Evolutionary conservation across 1,284 basidiomycete genomes (phyloP), one percentile per base, ranked within the genome.

Genomic region (Boletus albobrunnescens): DNA sequence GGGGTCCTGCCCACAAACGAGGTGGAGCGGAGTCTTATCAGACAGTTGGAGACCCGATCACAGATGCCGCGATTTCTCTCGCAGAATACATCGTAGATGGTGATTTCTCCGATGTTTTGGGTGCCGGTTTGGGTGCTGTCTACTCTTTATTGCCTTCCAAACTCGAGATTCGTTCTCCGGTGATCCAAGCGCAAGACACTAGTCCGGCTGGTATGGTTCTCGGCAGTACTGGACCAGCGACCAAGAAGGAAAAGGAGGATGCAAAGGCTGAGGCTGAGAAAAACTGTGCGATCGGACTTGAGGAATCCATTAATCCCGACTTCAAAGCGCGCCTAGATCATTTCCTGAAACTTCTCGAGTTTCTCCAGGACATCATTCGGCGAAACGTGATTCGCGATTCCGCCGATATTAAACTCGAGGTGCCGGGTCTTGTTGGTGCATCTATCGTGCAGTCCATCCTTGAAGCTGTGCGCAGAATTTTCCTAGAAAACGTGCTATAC

Each of bases 101-200:
- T 8, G 94, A 97, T 69, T 96, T 97, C 67, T 91, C 93, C 14
- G 94, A 98, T 52, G 94, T 99, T 2, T 79, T 99, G 39, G 93
- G 88, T 5, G 96, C 95, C 6, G 93, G 94, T 13, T 68, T 99
- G 10, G 90, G 93, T 1, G 95, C 95, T 0, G 88, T 95, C 1
- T 98, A 95, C 63, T 96, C 94, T 1, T 69, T 94, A 1, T 72
- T 98, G 14, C 94, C 96, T 0, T 83, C 84, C 14, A 97, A 95
- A 67, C 75, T 97, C 31, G 82, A 82, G 37, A 80, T 91, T 49
- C 71, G 75, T 42, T 71, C 77, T 6, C 73, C 75, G 3, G 59
- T 68, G 6, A 65, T 69, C 4, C 60, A 75, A n/a, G n/a, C n/a
- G n/a, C n/a, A n/a, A 14, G 74, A 76, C 31, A 62, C 60, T 4